A percentile compares a stretch with the other conserved stretches of the same genome.
phyloP scores from a whole-genome alignment of 2,329 filamentous ascomycete species.

The Penicillium sp. region DNA sequence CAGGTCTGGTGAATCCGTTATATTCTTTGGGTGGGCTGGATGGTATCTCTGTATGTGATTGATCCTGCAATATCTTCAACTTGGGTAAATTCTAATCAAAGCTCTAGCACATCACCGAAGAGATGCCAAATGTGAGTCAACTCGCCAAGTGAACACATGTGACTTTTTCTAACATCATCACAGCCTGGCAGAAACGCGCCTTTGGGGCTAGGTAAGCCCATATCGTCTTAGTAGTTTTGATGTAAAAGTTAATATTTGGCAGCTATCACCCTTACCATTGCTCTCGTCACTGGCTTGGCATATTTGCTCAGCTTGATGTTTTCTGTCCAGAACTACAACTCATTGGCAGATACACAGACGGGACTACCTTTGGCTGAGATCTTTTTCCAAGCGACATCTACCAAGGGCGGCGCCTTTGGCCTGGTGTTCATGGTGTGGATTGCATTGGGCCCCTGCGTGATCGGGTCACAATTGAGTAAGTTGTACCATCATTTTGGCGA shows the following conservation, averaged over 20 bases:
- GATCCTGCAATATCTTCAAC: not conserved
- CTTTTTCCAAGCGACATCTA: conserved; percentile 58
- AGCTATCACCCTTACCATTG: conserved; percentile 50
- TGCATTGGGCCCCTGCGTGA: conserved; percentile 33
- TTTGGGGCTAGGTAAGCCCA: conserved; percentile 27
- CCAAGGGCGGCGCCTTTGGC: conserved; percentile 50
- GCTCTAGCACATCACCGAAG: conserved; percentile 50
- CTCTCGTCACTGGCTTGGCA: conserved; percentile 51
- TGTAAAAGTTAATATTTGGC: conserved; percentile 5
- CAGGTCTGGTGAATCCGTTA: conserved; percentile 50
- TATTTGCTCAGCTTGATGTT: conserved; percentile 55
- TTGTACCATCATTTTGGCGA: conserved; percentile 35
- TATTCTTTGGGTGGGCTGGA: conserved; percentile 51
- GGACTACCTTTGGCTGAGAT: conserved; percentile 66
- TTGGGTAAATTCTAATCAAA: not conserved
- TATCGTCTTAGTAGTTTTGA: not conserved
- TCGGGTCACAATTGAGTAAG: conserved; percentile 35
- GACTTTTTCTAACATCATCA: not conserved
- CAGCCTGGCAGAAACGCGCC: conserved; percentile 34
- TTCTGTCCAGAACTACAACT: conserved; percentile 49
- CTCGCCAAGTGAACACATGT: not conserved
- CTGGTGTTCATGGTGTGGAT: conserved; percentile 46
- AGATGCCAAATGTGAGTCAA: conserved; percentile 50
- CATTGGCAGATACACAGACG: conserved; percentile 37
- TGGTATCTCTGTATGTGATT: conserved; percentile 37